Conservation (phyloP, 2,329 filamentous ascomycete genomes). For the Fusarium sulawesiense region DNA sequence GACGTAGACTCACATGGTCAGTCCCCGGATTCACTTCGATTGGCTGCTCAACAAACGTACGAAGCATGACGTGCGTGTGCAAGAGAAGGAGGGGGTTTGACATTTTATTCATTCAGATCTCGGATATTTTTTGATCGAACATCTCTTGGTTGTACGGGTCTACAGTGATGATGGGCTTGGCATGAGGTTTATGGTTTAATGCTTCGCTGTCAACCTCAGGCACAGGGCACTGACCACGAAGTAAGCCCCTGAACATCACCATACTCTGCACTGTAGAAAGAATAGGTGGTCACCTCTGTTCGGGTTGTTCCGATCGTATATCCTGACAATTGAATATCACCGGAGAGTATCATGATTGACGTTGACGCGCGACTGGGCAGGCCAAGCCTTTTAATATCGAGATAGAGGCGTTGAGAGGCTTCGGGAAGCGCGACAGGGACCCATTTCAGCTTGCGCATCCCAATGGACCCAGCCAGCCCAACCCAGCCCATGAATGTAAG, state of each 20-base stretch:
- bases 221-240: constrained; percentile 22
- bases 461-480: neutral
- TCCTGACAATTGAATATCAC: neutral
- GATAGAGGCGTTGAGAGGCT: constrained; percentile 8
- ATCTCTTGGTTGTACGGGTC: neutral
- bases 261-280: neutral
- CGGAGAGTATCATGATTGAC: neutral
- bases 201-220: constrained; percentile 31
- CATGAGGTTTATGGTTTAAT: constrained; percentile 13
- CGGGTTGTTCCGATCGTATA: constrained; percentile 3
- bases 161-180: constrained; percentile 17
- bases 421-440: constrained; percentile 13
- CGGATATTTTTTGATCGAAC: constrained; percentile 5
- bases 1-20: constrained; percentile 46
- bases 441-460: constrained; percentile 4
- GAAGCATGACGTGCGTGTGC: constrained; percentile 33
- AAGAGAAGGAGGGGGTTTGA: neutral
- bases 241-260: constrained; percentile 13
- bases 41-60: constrained; percentile 30
- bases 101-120: constrained; percentile 23
- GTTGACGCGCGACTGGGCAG: neutral
- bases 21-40: constrained; percentile 27
- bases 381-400: neutral
- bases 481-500: constrained; percentile 5
- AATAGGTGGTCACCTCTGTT: neutral